These are phyloP conservation scores for Hyphodiscus sp. DNA, from an alignment of 2,329 filamentous ascomycete genomes.

Conservation along the genomic window DNA sequence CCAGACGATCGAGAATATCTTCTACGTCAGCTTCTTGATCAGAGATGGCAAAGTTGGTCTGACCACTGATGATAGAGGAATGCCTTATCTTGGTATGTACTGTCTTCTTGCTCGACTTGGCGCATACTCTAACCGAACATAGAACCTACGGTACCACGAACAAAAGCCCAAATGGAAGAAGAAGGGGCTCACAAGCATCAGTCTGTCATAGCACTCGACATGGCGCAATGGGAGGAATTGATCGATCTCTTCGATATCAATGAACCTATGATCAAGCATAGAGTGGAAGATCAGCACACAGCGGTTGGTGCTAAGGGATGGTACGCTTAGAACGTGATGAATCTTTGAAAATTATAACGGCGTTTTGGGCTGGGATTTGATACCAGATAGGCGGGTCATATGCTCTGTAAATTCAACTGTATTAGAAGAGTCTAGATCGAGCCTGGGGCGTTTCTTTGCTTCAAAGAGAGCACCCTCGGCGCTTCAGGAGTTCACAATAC, in stretches of 20 bases:
- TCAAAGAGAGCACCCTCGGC: no score
- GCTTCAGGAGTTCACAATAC: no score
- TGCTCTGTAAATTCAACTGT: background rate
- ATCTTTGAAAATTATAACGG: background rate
- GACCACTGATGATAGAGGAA: conserved; percentile 61
- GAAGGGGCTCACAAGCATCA: conserved; percentile 56
- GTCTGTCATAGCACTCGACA: conserved; percentile 83
- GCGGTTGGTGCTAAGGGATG: conserved; percentile 25
- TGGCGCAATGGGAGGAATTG: conserved; percentile 72
- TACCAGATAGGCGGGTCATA: background rate
- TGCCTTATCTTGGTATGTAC: conserved; percentile 74
- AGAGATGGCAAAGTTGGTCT: conserved; percentile 75
- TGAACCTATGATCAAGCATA: conserved; percentile 80
- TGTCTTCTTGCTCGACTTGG: background rate
- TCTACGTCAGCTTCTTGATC: conserved; percentile 92
- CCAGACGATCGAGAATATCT: conserved; percentile 93
- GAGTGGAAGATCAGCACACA: conserved; percentile 44
- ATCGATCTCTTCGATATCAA: conserved; percentile 69
- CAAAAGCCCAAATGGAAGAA: conserved; percentile 7
- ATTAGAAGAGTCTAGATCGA: no score
- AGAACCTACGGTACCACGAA: conserved; percentile 12
- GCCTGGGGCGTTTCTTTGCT: no score
- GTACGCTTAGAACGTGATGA: conserved; percentile 22
- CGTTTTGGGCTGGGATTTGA: background rate
- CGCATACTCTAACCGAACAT: conserved; percentile 15